Evolutionary conservation across 345 rosid genomes (phyloP).

Genomic region (Geranium brycei): DNA sequence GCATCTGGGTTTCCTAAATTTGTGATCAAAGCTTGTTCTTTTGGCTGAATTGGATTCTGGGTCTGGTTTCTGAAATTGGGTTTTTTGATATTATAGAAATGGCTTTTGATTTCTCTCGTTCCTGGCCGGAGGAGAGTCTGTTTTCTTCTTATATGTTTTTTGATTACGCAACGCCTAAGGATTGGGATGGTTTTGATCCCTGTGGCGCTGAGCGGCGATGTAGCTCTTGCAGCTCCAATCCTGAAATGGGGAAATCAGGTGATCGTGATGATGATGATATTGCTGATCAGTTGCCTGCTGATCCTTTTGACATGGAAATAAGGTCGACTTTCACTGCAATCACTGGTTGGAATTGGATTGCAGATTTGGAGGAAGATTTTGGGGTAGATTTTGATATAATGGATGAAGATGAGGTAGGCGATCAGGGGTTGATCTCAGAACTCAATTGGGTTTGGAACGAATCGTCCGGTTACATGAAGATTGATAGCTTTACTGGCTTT

Average conservation of each 20-base stretch:
- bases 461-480: conserved; percentile 6
- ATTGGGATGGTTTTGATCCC: neutral
- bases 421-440: neutral
- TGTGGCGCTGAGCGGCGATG: neutral
- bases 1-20: neutral
- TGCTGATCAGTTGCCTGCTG: conserved; percentile 26
- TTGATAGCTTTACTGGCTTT: conserved; percentile 2
- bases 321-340: conserved; percentile 19
- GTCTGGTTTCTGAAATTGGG: neutral
- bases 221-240: neutral
- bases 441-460: conserved; percentile 9
- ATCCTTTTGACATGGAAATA: conserved; percentile 28
- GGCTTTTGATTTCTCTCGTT: neutral
- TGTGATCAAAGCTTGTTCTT: neutral
- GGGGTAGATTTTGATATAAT: neutral
- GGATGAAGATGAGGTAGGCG: neutral
- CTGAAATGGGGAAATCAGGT: neutral
- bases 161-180: neutral
- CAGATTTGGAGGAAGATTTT: conserved; percentile 17
- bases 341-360: conserved; percentile 27
- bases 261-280: conserved; percentile 9
- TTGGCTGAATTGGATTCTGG: neutral
- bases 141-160: neutral
- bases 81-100: too few species aligned
- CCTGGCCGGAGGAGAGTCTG: neutral